These are phyloP conservation scores for Colletotrichum euphorbiae DNA, from an alignment of 2,329 filamentous ascomycete genomes.

Conservation along the genomic window DNA sequence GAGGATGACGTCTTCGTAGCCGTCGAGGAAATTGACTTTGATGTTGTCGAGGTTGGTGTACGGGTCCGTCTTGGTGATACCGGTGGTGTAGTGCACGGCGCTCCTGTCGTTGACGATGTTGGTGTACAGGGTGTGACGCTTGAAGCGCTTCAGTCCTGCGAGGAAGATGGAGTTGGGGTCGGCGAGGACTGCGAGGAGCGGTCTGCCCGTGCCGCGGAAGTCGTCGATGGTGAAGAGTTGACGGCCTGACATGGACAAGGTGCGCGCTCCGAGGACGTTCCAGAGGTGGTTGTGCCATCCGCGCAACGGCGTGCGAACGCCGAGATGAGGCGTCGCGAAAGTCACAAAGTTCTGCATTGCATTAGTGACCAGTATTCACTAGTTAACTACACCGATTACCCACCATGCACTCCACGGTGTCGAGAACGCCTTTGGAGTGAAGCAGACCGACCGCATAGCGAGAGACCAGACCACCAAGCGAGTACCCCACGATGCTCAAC, in stretches of 20 bases:
- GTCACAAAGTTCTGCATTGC: constrained; percentile 84
- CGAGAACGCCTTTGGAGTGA: constrained; percentile 82
- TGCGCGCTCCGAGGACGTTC: constrained; percentile 87
- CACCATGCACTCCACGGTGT: constrained; percentile 82
- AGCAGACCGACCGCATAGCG: constrained; percentile 89
- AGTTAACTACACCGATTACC: constrained; percentile 36
- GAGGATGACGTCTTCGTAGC: constrained; percentile 80
- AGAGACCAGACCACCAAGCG: constrained; percentile 86
- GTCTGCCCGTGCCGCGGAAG: constrained; percentile 85
- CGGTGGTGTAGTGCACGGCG: constrained; percentile 85
- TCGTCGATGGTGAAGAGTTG: constrained; percentile 90
- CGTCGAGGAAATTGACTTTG: constrained; percentile 78
- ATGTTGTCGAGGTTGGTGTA: constrained; percentile 76
- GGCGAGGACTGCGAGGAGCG: constrained; percentile 83
- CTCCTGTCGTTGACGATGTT: constrained; percentile 90
- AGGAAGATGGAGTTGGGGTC: constrained; percentile 90
- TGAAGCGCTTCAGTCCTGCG: constrained; percentile 79
- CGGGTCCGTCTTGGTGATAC: constrained; percentile 81
- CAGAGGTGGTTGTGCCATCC: constrained; percentile 76
- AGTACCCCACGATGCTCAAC: constrained; percentile 90
- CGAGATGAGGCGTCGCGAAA: constrained; percentile 87
- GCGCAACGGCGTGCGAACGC: constrained; percentile 76
- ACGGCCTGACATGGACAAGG: constrained; percentile 83
- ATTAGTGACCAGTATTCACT: neutral
- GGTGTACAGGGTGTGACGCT: constrained; percentile 80